Percentiles rank a stretch among this genome's conserved stretches.
Evolutionary conservation across 768 basidiomycete genomes (phyloP).

Genomic region (Podaxis sp.): DNA sequence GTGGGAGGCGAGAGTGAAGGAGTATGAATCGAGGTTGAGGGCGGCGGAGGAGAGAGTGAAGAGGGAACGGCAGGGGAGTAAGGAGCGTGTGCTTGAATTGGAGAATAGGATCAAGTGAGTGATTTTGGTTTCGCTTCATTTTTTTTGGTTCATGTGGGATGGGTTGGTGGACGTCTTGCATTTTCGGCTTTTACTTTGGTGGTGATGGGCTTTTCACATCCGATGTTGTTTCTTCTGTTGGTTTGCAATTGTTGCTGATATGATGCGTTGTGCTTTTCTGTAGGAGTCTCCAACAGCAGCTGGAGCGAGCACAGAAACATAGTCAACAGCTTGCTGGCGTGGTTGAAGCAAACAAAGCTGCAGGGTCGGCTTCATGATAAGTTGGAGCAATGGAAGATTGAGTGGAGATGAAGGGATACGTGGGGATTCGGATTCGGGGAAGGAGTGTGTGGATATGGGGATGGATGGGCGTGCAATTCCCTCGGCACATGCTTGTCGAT

Average conservation of each 20-base stretch:
- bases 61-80: conserved; percentile 89
- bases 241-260: neutral
- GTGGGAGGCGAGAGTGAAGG: conserved; percentile 94
- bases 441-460: neutral
- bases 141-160: neutral
- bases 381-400: neutral
- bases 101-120: conserved; percentile 64
- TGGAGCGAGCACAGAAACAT: conserved; percentile 76
- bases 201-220: neutral
- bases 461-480: neutral
- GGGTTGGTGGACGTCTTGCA: neutral
- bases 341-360: conserved; percentile 34
- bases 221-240: neutral
- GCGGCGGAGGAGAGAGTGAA: conserved; percentile 90
- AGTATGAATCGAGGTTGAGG: conserved; percentile 79
- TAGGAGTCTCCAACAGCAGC: conserved; percentile 73
- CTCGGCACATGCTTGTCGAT: neutral
- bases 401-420: neutral
- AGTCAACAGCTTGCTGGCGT: conserved; percentile 57
- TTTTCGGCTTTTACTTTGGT: neutral
- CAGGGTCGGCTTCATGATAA: conserved; percentile 4
- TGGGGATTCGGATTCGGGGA: neutral
- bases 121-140: neutral
- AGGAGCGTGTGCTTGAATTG: conserved; percentile 75
- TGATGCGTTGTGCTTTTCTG: conserved; percentile 5